Base-by-base conservation (phyloP, 306 rosid species). In the Castanopsis chinensis region DNA sequence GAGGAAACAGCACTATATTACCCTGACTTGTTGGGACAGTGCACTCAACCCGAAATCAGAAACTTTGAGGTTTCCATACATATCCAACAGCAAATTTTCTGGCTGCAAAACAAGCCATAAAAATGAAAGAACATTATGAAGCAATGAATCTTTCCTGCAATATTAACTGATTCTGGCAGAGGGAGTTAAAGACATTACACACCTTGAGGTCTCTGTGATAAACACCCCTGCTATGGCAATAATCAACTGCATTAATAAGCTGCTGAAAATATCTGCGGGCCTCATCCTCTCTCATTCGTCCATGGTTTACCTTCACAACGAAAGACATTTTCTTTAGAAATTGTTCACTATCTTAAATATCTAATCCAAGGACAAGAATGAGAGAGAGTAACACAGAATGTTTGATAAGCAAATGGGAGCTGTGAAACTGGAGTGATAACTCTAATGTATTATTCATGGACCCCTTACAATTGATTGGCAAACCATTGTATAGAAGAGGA, bases 191-290 rank as follows among this genome's bases (percentile, higher is more conserved):
- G 35, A 45, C 64, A 32, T 59, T 74, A 32, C 67, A 80, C 83
- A 90, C 99, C 98, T 95, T 95, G 58, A 95, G 90, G 76, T 95
- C 99, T 83, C 99, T 86, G 80, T 95, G 99, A 79, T 81, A 95
- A 54, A 95, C 99, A 69, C 99, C 99, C 81, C 99, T 91, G 88
- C 99, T 95, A 83, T 95, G 99, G 85, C 99, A 95, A 88, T 93
- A 95, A 90, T 95, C 98, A 81, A 95, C 96, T 23, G 92, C 96
- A 79, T 95, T 93, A 81, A 95, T 90, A 85, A 95, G 99, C 82
- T 95, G 99, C 85, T 95, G 98, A 83, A 95, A 95, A 89, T 95
- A 95, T 81, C 93, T 77, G 18, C 99, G 92, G 35, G 98, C 98
- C 84, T 95, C 99, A 56, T 82, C 77, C 86, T 95, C 99, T 76